Evolutionary conservation across 176 grass and related monocot species (phyloP).

Genomic region (Dactylis glomerata): DNA sequence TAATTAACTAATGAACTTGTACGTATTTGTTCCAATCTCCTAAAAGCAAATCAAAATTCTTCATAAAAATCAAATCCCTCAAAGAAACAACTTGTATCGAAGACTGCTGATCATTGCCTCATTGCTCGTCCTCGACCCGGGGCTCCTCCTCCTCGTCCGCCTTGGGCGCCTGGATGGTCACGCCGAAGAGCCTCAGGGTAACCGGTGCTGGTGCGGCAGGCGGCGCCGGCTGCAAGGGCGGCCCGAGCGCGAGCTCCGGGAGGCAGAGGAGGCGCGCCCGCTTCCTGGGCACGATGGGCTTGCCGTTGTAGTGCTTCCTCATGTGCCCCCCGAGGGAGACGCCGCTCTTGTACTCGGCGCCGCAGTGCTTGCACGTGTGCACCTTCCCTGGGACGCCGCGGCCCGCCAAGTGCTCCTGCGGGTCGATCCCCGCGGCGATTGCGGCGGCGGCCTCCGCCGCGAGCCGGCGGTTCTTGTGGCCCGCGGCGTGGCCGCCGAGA

Average conservation of each 20-base stretch:
- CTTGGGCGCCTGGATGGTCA: neutral
- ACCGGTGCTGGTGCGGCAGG: neutral
- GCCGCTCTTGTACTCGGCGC: neutral
- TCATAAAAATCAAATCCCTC: no score
- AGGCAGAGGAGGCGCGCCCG: neutral
- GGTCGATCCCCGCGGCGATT: neutral
- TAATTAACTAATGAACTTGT: neutral
- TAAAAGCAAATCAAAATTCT: neutral
- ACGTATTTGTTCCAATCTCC: neutral
- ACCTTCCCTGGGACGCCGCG: neutral
- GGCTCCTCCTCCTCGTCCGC: neutral
- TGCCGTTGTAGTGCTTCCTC: constrained; percentile 25
- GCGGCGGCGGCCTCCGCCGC: neutral
- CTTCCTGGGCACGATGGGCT: constrained; percentile 13
- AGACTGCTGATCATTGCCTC: neutral
- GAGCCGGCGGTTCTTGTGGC: constrained; percentile 31
- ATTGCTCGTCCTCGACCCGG: neutral
- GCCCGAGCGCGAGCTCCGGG: neutral
- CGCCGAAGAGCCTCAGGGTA: constrained; percentile 30
- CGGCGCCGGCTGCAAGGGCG: neutral
- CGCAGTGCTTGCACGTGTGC: constrained; percentile 23
- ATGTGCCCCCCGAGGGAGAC: constrained; percentile 44
- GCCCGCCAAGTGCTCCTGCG: neutral
- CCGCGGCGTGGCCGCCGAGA: constrained; percentile 37
- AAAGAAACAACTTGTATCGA: no score